Base-by-base conservation (phyloP, 345 rosid genomes). In the Gynandropsis gynandra region DNA sequence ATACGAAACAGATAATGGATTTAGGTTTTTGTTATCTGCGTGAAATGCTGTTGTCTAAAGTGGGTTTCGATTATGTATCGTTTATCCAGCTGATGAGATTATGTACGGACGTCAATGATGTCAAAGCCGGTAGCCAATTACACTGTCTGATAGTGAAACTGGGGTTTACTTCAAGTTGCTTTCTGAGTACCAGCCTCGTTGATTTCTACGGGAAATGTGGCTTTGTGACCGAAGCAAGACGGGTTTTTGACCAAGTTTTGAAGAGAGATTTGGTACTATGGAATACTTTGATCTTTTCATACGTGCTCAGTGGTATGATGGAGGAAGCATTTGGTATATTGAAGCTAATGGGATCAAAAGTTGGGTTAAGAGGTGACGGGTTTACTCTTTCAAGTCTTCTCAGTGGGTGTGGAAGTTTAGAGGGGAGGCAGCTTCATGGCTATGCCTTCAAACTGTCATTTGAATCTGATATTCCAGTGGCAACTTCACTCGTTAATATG, bases 151-250 rank as follows among this genome's bases (percentile, higher is more conserved):
- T 69, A n/a, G 24, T 62, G 63, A 85, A 77, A 71, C 73, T 60
- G 18, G 90, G 88, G 15, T 67, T 74, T n/a, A 64, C 50, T 18
- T 51, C 47, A 16, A 47, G 63, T 51, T 71, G 75, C 54, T 67
- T 76, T 66, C 64, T 69, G 20, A 58, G 69, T 29, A 67, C 77
- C 50, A 72, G 68, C 59, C 74, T 82, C 18, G 70, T 82, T 53
- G 75, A 65, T 69, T 62, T 85, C 57, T 85, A 88, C 35, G 88
- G 88, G 58, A 85, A 89, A 73, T 75, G 72, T 49, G 77, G 85
- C 61, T 46, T 52, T 10, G 29, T 79, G 46, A 59, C 54, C 54
- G 79, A 74, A 51, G 75, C 87, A 1, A 66, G 68, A 34, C 19
- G 56, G 68, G 74, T 58, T 37, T 85, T 89, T 42, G 64, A 76